Evolutionary conservation across 2,329 filamentous ascomycete genomes (phyloP).

Genomic region (Colletotrichum sp.): DNA sequence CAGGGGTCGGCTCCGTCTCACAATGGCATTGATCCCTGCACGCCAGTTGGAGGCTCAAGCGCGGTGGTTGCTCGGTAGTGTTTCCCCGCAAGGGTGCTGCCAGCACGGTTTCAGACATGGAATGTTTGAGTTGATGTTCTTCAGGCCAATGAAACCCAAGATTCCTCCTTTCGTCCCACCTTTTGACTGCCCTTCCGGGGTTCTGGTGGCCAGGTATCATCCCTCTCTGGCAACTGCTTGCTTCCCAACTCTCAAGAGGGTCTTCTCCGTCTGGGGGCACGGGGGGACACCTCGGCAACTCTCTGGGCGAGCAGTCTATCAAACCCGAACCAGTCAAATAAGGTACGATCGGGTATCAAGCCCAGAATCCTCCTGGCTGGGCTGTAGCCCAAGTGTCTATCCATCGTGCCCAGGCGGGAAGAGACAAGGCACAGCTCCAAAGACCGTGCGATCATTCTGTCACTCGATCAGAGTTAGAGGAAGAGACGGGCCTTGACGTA

Average conservation of each 20-base stretch:
- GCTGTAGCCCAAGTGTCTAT: neutral
- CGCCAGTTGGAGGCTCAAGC: constrained; percentile 19
- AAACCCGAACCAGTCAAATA: neutral
- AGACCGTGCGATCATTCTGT: neutral
- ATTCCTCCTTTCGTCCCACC: constrained; percentile 6
- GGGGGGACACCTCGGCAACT: neutral
- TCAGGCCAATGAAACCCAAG: constrained; percentile 16
- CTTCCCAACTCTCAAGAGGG: neutral
- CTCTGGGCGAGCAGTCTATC: neutral
- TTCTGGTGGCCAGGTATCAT: neutral
- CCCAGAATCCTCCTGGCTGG: neutral
- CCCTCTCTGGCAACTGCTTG: neutral
- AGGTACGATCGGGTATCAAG: neutral
- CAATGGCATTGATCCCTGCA: constrained; percentile 20
- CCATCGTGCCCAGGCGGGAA: neutral
- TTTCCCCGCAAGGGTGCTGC: constrained; percentile 6
- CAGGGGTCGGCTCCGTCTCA: constrained; percentile 13
- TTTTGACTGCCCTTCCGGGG: neutral
- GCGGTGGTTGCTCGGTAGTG: neutral
- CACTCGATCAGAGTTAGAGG: neutral
- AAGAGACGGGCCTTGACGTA: neutral
- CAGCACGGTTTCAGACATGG: constrained; percentile 9
- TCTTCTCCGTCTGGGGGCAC: neutral
- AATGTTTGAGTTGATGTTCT: constrained; percentile 14
- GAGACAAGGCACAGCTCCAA: neutral